phyloP scores from a whole-genome alignment of 2,329 filamentous ascomycete genomes.

The Colletotrichum sp. region DNA sequence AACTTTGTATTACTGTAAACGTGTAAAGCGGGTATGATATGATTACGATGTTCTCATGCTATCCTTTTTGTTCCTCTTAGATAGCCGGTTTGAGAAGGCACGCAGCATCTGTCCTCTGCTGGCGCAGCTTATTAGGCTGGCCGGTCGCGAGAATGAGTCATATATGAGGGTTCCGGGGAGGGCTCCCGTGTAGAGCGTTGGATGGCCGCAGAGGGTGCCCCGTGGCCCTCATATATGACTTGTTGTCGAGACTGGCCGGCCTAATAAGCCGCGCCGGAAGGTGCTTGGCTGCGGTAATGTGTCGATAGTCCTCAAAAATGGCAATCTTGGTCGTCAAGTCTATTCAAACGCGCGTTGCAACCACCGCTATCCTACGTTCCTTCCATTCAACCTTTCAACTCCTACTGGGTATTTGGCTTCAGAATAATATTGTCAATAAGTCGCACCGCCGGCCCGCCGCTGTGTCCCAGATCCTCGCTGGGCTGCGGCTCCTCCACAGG shows the following conservation, averaged over 20 bases:
- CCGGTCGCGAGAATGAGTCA: fast-evolving
- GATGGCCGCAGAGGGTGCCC: background rate
- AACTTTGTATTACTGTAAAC: slow-evolving; percentile 21
- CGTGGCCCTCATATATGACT: background rate
- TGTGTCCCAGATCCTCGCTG: slow-evolving; percentile 78
- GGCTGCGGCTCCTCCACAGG: slow-evolving; percentile 73
- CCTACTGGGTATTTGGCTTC: slow-evolving; percentile 37
- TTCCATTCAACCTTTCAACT: background rate
- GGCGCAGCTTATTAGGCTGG: background rate
- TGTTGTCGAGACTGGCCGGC: background rate
- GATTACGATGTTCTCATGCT: background rate
- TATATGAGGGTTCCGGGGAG: background rate
- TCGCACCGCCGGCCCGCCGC: slow-evolving; percentile 76
- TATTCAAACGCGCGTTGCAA: background rate
- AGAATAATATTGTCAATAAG: slow-evolving; percentile 94
- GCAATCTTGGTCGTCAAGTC: background rate
- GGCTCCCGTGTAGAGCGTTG: background rate
- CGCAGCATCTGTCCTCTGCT: background rate
- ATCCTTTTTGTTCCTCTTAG: background rate
- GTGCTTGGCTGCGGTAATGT: background rate
- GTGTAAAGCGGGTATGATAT: slow-evolving; percentile 11
- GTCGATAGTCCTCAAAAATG: background rate
- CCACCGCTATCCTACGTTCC: background rate
- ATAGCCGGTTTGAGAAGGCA: background rate
- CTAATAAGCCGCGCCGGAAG: background rate